Percentiles rank a stretch among this genome's conserved stretches.
Conservation (phyloP, 2,329 filamentous ascomycete species). For the Penicillium sp. region DNA sequence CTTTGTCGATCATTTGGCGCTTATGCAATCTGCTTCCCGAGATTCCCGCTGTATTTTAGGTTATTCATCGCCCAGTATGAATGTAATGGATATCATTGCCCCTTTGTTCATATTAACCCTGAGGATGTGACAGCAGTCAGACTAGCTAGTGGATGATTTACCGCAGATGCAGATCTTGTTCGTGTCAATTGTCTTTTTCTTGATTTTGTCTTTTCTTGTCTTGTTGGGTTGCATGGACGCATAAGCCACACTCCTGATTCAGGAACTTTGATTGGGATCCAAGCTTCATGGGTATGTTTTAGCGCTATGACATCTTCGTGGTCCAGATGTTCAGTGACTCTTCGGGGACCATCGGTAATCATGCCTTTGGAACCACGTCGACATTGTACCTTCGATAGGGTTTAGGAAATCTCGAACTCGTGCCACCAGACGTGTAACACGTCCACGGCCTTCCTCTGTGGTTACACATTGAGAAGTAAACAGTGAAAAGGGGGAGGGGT, state of each 20-base stretch:
- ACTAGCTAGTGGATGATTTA: background rate
- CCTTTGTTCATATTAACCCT: too few species aligned
- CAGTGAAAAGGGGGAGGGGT: background rate
- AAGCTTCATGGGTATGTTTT: background rate
- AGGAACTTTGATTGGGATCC: background rate
- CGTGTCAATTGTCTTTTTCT: background rate
- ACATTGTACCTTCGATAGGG: background rate
- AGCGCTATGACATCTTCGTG: background rate
- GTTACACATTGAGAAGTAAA: background rate
- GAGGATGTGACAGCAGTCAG: background rate
- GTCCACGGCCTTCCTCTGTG: background rate
- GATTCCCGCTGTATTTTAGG: constrained; percentile 4
- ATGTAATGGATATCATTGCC: background rate
- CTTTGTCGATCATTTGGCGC: constrained; percentile 4
- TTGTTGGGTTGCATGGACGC: background rate
- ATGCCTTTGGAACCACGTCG: background rate
- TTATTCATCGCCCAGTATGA: background rate
- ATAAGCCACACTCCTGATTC: background rate
- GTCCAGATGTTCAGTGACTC: background rate
- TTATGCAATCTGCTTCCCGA: constrained; percentile 16
- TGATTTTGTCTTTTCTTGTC: background rate
- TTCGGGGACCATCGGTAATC: background rate
- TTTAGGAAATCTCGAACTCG: background rate
- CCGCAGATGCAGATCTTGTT: background rate
- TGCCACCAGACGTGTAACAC: background rate